phyloP scores from a whole-genome alignment of 352 stramenopile species.

The Phytophthora europaea region DNA sequence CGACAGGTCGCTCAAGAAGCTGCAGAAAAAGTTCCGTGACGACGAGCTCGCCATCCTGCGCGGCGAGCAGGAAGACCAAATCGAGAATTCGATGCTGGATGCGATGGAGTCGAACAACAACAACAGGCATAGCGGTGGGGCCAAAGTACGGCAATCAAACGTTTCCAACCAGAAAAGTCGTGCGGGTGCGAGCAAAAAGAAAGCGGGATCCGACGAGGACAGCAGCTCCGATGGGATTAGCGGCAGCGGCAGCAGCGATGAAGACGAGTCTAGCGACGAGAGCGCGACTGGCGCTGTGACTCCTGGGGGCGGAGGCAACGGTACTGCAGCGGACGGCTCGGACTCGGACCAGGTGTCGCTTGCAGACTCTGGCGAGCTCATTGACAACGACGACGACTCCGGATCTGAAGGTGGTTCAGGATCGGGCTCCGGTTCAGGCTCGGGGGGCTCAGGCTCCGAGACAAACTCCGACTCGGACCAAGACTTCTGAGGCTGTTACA shows the following conservation, averaged over 20 bases:
- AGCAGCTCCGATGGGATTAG: slow-evolving; percentile 62
- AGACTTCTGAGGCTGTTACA: slow-evolving; percentile 60
- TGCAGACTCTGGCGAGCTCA: slow-evolving; percentile 84
- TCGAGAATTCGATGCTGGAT: slow-evolving; percentile 69
- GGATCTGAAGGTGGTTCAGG: slow-evolving; percentile 54
- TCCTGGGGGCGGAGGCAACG: slow-evolving; percentile 22
- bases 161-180: slow-evolving; percentile 58
- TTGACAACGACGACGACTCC: slow-evolving; percentile 87
- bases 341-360: slow-evolving; percentile 88
- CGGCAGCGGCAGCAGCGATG: slow-evolving; percentile 39
- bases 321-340: slow-evolving; percentile 40
- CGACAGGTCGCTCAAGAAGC: slow-evolving; percentile 91
- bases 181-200: slow-evolving; percentile 46
- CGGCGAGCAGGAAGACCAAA: slow-evolving; percentile 88
- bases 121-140: slow-evolving; percentile 39
- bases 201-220: slow-evolving; percentile 47
- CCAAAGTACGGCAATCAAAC: slow-evolving; percentile 38
- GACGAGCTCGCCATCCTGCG: slow-evolving; percentile 92
- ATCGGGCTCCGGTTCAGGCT: slow-evolving; percentile 65
- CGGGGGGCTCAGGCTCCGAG: slow-evolving; percentile 69
- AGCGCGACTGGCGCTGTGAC: slow-evolving; percentile 35
- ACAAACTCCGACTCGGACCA: slow-evolving; percentile 87
- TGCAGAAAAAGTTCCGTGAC: slow-evolving; percentile 94
- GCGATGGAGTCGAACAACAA: slow-evolving; percentile 50
- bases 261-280: slow-evolving; percentile 69